Conservation (phyloP, 2,329 filamentous ascomycete species). For the Sarocladium oryzae region DNA sequence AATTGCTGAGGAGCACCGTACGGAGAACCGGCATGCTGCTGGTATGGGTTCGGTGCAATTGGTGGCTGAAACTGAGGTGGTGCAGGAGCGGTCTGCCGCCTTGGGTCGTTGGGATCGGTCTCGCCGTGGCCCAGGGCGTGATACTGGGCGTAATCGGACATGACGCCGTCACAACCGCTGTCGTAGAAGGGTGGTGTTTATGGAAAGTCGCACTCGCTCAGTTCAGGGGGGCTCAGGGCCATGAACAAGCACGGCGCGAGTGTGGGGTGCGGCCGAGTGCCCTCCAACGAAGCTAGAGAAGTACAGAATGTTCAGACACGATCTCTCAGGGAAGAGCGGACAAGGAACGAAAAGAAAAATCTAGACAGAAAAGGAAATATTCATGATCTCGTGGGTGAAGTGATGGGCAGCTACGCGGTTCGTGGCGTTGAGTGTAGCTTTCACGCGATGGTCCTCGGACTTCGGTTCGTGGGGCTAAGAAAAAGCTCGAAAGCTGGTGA, state of each 20-base stretch:
- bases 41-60: slow-evolving; percentile 43
- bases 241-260: background rate
- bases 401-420: background rate
- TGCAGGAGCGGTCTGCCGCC: slow-evolving; percentile 42
- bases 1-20: slow-evolving; percentile 33
- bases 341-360: background rate
- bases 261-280: slow-evolving; percentile 1
- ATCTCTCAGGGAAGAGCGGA: background rate
- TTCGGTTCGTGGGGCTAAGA: slow-evolving; percentile 8
- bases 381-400: slow-evolving; percentile 2
- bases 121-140: slow-evolving; percentile 51
- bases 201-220: background rate
- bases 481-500: slow-evolving; percentile 5
- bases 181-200: background rate
- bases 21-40: slow-evolving; percentile 29
- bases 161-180: slow-evolving; percentile 21
- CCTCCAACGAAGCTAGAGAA: background rate
- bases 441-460: background rate
- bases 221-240: background rate
- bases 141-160: slow-evolving; percentile 51
- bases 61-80: slow-evolving; percentile 51
- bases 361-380: background rate
- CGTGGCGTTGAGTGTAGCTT: background rate
- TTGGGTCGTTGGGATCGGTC: slow-evolving; percentile 48
- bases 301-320: background rate